Evolutionary conservation across 2,329 filamentous ascomycete species (phyloP), one percentile per base, ranked within the genome.

Genomic region (Shiraia sp.): DNA sequence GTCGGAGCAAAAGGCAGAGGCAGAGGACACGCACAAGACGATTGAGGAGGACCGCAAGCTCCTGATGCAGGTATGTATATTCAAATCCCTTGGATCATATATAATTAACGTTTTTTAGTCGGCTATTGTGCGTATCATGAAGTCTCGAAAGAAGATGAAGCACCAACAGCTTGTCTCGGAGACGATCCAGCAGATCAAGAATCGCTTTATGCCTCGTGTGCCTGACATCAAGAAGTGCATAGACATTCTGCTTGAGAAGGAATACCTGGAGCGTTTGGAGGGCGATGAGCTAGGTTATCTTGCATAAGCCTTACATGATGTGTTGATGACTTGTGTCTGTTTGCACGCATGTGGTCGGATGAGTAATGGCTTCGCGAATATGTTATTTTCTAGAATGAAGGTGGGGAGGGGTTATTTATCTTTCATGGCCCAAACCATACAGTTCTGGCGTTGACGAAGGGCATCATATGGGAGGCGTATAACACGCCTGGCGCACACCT

Each of bases 201-300:
- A 84, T 29, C 88, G 93, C 28, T 99, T 99, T 72, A 85, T 90
- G 43, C 93, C 93, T 28, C 95, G 95, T 74, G 81, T 99, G 22
- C 79, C 83, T 12, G 93, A 99, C 59, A 99, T 99, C 81, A 99
- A 99, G 79, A 99, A 97, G 77, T 96, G 93, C 72, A 97, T 99
- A 68, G 93, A 99, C 72, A 96, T 96, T 53, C 79, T 99, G 28
- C 85, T 99, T 53, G 93, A 99, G 78, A 99, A 99, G 78, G 93
- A 99, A 71, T 99, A 99, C 64, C 82, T 99, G 34, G 93, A 99
- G 77, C 88, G 93, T 42, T 75, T 97, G 44, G 93, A 97, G 33
- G 90, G 89, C 40, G 93, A 97, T 64, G 90, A 96, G 66, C 80
- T 99, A 47, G 90, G 92, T 42, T 97, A 97, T 71, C 83, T 97